Conservation (phyloP, 2,329 filamentous ascomycete species). For the Neocatenulostroma microsporum region DNA sequence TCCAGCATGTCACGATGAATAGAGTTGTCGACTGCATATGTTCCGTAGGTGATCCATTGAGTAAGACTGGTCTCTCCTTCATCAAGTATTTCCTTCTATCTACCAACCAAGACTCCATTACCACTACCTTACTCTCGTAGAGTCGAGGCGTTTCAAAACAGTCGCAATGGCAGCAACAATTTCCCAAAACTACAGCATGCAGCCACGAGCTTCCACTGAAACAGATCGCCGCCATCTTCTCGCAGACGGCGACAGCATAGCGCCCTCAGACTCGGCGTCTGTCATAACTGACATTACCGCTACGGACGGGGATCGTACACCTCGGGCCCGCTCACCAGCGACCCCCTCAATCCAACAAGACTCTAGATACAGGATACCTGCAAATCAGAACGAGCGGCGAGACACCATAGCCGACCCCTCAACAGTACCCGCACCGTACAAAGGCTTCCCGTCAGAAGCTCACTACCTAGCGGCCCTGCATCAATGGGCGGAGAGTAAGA, state of each 20-base stretch:
- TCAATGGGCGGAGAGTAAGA: slow-evolving; percentile 25
- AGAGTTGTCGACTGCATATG: no score
- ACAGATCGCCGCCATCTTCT: slow-evolving; percentile 32
- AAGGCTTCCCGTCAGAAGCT: slow-evolving; percentile 23
- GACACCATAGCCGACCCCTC: slow-evolving; percentile 7
- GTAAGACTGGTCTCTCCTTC: no score
- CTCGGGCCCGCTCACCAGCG: slow-evolving; percentile 13
- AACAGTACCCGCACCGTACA: slow-evolving; percentile 14
- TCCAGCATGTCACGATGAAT: no score
- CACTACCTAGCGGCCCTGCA: slow-evolving; percentile 23
- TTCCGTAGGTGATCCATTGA: no score
- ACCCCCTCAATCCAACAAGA: no score
- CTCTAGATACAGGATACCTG: neutral
- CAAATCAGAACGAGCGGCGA: slow-evolving; percentile 1
- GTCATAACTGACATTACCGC: slow-evolving; percentile 40
- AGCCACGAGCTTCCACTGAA: slow-evolving; percentile 13
- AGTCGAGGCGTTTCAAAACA: no score
- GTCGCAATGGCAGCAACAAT: neutral
- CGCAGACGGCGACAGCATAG: slow-evolving; percentile 12
- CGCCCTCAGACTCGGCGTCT: slow-evolving; percentile 11
- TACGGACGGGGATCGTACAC: slow-evolving; percentile 37
- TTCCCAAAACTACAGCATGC: neutral
- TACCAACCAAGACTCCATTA: no score
- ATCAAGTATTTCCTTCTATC: no score
- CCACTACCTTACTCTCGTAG: no score